Conservation (phyloP, 371 early-diverging fungal species). For the Mortierella sp. region DNA sequence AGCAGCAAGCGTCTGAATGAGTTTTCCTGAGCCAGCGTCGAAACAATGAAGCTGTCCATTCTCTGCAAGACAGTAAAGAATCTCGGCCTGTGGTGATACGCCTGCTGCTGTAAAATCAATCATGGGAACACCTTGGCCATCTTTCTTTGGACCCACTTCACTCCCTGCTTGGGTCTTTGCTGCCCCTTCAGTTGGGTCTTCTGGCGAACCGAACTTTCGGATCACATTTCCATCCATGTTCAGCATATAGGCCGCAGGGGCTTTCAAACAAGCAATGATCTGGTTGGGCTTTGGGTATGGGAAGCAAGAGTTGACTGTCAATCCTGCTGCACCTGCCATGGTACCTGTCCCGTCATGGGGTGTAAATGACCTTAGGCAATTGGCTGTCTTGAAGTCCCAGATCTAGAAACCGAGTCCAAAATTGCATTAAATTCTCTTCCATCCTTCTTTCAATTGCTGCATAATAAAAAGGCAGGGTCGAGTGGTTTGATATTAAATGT, state of each 20-base stretch:
- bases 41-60: constrained; percentile 68
- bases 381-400: constrained; percentile 78
- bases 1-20: constrained; percentile 47
- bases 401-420: constrained; percentile 57
- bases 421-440: neutral
- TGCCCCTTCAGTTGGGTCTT: constrained; percentile 25
- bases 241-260: constrained; percentile 69
- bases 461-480: constrained; percentile 9
- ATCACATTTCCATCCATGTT: constrained; percentile 64
- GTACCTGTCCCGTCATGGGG: constrained; percentile 55
- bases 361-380: constrained; percentile 63
- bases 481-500: constrained; percentile 19
- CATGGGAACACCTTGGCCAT: constrained; percentile 65
- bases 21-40: constrained; percentile 61
- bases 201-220: constrained; percentile 34
- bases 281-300: constrained; percentile 58
- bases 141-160: constrained; percentile 46
- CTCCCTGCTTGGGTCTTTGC: constrained; percentile 22
- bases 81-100: constrained; percentile 79
- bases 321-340: constrained; percentile 53
- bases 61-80: constrained; percentile 77
- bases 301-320: constrained; percentile 52
- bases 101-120: constrained; percentile 58
- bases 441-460: neutral
- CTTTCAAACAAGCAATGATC: constrained; percentile 81